Evolutionary conservation across 208 protist species (phyloP), one percentile per base, ranked within the genome.

Genomic region (Borovskyia barvae): DNA sequence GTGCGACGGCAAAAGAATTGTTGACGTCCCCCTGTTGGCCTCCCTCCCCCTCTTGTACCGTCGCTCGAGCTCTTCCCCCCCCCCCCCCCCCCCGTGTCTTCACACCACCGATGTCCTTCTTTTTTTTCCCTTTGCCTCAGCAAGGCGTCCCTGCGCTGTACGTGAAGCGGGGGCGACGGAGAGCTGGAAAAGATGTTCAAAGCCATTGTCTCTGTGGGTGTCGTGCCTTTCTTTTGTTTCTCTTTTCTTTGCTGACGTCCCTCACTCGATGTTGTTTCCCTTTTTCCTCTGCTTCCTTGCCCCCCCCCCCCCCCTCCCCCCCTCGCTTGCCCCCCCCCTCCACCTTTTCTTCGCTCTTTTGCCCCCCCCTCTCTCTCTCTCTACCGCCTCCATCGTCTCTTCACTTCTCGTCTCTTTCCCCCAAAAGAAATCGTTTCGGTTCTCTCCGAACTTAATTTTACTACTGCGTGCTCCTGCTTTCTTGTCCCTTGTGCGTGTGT

Each of bases 91-190:
- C n/a, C n/a, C n/a, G n/a, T n/a, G n/a, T n/a, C n/a, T n/a, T n/a
- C n/a, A n/a, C n/a, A n/a, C n/a, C n/a, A n/a, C 22, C 17, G 6
- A 22, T 5, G 5, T 52, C 19, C 17, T 19, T 43, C 25, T n/a
- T 42, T 55, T 66, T 51, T 54, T 43, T 65, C n/a, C 46, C 49
- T 22, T 62, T n/a, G n/a, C n/a, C n/a, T n/a, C n/a, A n/a, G n/a
- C n/a, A n/a, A n/a, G n/a, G n/a, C n/a, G n/a, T n/a, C n/a, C n/a
- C n/a, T n/a, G n/a, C n/a, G n/a, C n/a, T n/a, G n/a, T n/a, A n/a
- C n/a, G n/a, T n/a, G 48, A 71, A 71, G 29, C 51, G 29, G 24
- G 43, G 47, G 49, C 29, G n/a, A 28, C 25, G 19, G 46, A 29
- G 25, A 42, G 28, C 1, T 26, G 19, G 1, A 65, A 20, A 14